These are phyloP conservation scores for Alisma plantagoaquatica DNA, from an alignment of 106 monocot genomes.

Conservation along the genomic window DNA sequence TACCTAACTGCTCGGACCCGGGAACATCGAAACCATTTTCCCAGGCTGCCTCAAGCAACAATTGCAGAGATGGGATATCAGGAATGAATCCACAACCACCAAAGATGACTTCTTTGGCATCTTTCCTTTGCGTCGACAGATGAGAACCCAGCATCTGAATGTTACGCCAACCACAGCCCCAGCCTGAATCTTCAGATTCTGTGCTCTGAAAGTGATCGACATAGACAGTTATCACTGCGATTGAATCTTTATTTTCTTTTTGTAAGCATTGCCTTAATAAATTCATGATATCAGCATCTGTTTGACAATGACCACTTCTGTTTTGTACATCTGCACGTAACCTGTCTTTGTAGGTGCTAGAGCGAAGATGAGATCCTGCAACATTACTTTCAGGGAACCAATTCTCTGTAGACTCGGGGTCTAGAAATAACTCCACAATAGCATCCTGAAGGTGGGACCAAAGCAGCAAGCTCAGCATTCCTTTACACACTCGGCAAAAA, in stretches of 20 bases:
- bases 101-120: conserved; percentile 59
- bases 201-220: conserved; percentile 79
- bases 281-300: conserved; percentile 65
- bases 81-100: conserved; percentile 92
- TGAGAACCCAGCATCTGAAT: conserved; percentile 97
- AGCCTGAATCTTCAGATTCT: conserved; percentile 60
- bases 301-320: conserved; percentile 35
- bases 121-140: conserved; percentile 54
- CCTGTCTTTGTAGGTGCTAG: conserved; percentile 4
- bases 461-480: too few species aligned
- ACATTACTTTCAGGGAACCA: conserved; percentile 17
- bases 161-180: conserved; percentile 98
- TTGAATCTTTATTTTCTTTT: conserved; percentile 27
- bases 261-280: conserved; percentile 64
- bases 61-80: conserved; percentile 79
- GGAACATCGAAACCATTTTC: conserved; percentile 58
- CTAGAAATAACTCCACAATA: not conserved
- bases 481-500: too few species aligned
- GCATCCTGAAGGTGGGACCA: conserved; percentile 38
- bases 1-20: conserved; percentile 47
- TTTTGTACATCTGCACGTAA: conserved; percentile 36
- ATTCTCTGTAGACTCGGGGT: conserved; percentile 8
- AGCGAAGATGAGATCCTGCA: conserved; percentile 6
- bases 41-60: conserved; percentile 98
- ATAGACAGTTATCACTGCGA: conserved; percentile 54